A percentile compares a stretch with the other conserved stretches of the same genome.
Conservation (phyloP, 805 yeast genomes). For the Lipomyces sp. region DNA sequence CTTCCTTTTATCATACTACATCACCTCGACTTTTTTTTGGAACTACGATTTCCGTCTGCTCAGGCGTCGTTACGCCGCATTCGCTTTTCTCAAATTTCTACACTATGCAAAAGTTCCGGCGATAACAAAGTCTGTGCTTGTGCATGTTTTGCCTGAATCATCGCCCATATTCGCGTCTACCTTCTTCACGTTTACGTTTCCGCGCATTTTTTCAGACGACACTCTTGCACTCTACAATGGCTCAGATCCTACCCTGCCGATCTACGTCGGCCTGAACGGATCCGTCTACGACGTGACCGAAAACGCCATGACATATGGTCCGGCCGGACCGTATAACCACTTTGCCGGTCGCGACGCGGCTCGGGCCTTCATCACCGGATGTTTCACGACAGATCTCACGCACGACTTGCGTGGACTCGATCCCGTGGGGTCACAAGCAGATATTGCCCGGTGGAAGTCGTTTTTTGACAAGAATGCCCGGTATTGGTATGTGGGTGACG, state of each 20-base stretch:
- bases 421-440: slow-evolving; percentile 47
- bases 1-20: slow-evolving; percentile 58
- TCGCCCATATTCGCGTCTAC: slow-evolving; percentile 12
- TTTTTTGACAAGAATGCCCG: slow-evolving; percentile 52
- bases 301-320: slow-evolving; percentile 59
- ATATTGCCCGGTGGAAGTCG: slow-evolving; percentile 57
- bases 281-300: slow-evolving; percentile 67
- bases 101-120: slow-evolving; percentile 6
- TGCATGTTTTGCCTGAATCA: slow-evolving; percentile 14
- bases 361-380: slow-evolving; percentile 72
- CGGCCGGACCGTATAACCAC: slow-evolving; percentile 58
- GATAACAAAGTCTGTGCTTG: not conserved
- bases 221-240: slow-evolving; percentile 62
- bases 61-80: slow-evolving; percentile 51
- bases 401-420: slow-evolving; percentile 69
- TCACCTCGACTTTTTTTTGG: slow-evolving; percentile 65
- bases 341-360: slow-evolving; percentile 72
- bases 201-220: slow-evolving; percentile 50
- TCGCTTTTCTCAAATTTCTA: slow-evolving; percentile 26
- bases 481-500: slow-evolving; percentile 69
- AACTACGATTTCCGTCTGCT: slow-evolving; percentile 60
- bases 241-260: slow-evolving; percentile 52
- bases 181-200: slow-evolving; percentile 34
- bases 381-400: slow-evolving; percentile 62
- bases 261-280: slow-evolving; percentile 65